A percentile compares a stretch with the other conserved stretches of the same genome.
Evolutionary conservation across 108 stramenopile species (phyloP).

Genomic region (Fistulifera solaris): DNA sequence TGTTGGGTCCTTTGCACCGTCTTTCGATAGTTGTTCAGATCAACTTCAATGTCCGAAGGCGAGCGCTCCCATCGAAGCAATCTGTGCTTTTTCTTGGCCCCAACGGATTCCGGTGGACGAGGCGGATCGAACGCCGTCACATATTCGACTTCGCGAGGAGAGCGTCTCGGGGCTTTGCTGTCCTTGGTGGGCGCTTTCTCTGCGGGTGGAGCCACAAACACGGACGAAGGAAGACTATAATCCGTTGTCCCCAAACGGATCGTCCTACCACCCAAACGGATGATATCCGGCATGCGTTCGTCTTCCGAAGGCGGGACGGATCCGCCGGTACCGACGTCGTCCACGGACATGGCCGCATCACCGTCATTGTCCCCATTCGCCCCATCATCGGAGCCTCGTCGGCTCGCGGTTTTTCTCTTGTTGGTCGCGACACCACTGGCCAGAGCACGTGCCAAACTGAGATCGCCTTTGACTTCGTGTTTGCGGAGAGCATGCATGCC

Average conservation of each 20-base stretch:
- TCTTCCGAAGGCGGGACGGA: constrained; percentile 28
- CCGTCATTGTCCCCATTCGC: constrained; percentile 8
- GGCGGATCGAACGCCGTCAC: constrained; percentile 77
- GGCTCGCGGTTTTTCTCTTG: constrained; percentile 7
- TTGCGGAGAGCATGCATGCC: constrained; percentile 70
- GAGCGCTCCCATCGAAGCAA: constrained; percentile 74
- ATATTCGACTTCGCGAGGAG: constrained; percentile 53
- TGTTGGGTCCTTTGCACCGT: constrained; percentile 66
- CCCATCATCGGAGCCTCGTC: constrained; percentile 15
- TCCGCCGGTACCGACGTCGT: constrained; percentile 15
- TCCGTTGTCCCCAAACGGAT: constrained; percentile 5
- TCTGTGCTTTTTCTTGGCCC: constrained; percentile 67
- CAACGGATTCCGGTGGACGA: constrained; percentile 75
- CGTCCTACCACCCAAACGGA: constrained; percentile 9
- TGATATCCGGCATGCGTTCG: constrained; percentile 18
- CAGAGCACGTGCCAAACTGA: constrained; percentile 39
- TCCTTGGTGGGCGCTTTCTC: constrained; percentile 5
- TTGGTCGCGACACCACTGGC: constrained; percentile 3
- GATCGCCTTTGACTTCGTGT: constrained; percentile 66
- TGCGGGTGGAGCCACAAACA: constrained; percentile 29
- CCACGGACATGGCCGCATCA: constrained; percentile 33
- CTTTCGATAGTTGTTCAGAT: constrained; percentile 65
- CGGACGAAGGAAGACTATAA: constrained; percentile 20
- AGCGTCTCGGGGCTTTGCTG: constrained; percentile 3
- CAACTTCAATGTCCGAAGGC: constrained; percentile 66